Base-by-base conservation (phyloP, 129 eudicot species). In the Chrysanthemum makinoi region DNA sequence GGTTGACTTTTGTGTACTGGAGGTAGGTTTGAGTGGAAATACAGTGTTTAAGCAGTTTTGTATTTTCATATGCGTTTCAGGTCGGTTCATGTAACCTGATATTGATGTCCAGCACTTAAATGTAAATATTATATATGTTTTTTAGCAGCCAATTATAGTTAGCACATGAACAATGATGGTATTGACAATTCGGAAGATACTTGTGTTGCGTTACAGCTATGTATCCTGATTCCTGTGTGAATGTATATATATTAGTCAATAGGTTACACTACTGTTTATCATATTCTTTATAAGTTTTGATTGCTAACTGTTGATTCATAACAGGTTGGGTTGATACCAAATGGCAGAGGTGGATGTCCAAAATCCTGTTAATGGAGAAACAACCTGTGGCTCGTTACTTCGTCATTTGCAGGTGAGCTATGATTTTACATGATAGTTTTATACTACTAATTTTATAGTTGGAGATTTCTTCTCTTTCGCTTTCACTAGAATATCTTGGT, bases 291-390 rank as follows among this genome's bases (percentile, higher is more conserved):
- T 62, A 44, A 2, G 30, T 69, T 64, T 77, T 69, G 56, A 69
- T 43, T 62, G 66, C 51, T 61, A 70, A 54, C 43, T 62, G 51
- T 22, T 69, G 70, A 35, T n/a, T 74, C 72, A 66, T 70, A 64
- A 16, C 70, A 71, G 81, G 74, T 72, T 78, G 35, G 46, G 22
- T 75, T 64, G 69, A 71, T 68, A 75, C 79, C 39, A 61, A 63
- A 92, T 93, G 98, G 95, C 91, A 65, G 95, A 81, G 44, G 72
- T 71, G 70, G 91, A 89, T 75, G 81, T 79, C 49, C 82, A 85
- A 72, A 83, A 81, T 69, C 89, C 80, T 76, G 72, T 68, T 62
- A 60, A 51, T 24, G 91, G 87, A 71, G 96, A 86, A 83, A 77
- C 76, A 16, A 86, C 94, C 30, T 89, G 96, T 15, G 90, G 96